These are phyloP conservation scores for Adansonia grandidieri DNA, from an alignment of 441 rosid genomes.

Conservation along the genomic window DNA sequence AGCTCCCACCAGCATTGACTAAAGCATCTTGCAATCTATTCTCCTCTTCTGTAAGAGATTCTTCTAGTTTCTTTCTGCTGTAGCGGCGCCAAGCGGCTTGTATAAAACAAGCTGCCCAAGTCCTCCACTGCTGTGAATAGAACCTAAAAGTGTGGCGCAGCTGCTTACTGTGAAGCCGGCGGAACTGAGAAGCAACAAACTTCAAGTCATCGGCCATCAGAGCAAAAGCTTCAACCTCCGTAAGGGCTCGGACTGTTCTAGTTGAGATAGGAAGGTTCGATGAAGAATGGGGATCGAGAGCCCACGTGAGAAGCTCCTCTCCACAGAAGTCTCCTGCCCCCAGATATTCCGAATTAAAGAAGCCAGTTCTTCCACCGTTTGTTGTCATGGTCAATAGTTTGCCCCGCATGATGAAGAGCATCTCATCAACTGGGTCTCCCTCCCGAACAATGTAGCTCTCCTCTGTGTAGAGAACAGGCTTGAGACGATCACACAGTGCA, in stretches of 20 bases:
- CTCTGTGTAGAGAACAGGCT: no score
- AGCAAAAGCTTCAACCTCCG: conserved; percentile 83
- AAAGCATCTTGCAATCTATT: conserved; percentile 70
- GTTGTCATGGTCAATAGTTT: conserved; percentile 56
- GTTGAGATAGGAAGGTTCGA: conserved; percentile 71
- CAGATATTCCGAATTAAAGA: conserved; percentile 58
- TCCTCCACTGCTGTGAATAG: conserved; percentile 84
- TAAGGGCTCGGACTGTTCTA: conserved; percentile 59
- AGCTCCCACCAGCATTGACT: conserved; percentile 58
- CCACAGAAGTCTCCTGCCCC: conserved; percentile 84
- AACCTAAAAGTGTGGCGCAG: conserved; percentile 73
- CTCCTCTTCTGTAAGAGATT: conserved; percentile 64
- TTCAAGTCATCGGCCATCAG: conserved; percentile 69
- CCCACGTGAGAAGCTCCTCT: conserved; percentile 89
- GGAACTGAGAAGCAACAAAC: conserved; percentile 74
- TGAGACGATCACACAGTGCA: no score
- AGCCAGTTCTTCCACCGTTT: conserved; percentile 67
- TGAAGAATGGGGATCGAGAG: conserved; percentile 64
- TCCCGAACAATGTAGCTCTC: no score
- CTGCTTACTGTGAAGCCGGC: conserved; percentile 81
- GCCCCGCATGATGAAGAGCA: conserved; percentile 84
- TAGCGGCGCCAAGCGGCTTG: conserved; percentile 85
- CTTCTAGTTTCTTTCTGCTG: conserved; percentile 66
- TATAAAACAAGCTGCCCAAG: conserved; percentile 90
- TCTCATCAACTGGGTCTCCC: conserved; percentile 57